phyloP scores from a whole-genome alignment of 192 early-diverging fungal species.

The Paraglomus brasilianum region DNA sequence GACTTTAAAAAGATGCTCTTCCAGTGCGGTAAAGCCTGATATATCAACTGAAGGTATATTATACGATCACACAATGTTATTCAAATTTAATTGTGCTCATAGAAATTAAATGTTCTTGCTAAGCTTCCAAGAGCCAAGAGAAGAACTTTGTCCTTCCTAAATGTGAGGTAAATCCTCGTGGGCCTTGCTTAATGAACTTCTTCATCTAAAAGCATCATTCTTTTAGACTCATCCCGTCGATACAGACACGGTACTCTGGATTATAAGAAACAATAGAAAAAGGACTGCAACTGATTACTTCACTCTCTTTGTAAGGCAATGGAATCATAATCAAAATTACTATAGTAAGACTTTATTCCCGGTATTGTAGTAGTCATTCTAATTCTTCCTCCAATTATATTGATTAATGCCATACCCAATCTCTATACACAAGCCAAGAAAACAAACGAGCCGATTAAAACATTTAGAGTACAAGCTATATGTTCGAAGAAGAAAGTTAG shows the following conservation, averaged over 20 bases:
- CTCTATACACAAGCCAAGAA: constrained; percentile 7
- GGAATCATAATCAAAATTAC: constrained; percentile 2
- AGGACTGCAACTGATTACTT: neutral
- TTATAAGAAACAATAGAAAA: neutral
- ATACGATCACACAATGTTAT: too few species aligned
- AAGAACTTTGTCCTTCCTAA: too few species aligned
- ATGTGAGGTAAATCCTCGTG: too few species aligned
- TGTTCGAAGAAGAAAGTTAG: constrained; percentile 13
- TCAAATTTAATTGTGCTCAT: too few species aligned
- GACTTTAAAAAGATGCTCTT: too few species aligned
- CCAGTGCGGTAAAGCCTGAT: too few species aligned
- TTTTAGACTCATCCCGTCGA: constrained; percentile 1
- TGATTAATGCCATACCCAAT: neutral
- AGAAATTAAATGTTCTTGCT: too few species aligned
- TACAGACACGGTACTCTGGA: neutral
- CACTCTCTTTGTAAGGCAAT: neutral
- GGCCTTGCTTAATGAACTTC: too few species aligned
- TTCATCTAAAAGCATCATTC: neutral
- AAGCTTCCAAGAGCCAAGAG: too few species aligned
- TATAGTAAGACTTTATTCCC: constrained; percentile 8
- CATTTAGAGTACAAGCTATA: constrained; percentile 9
- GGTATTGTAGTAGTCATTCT: neutral
- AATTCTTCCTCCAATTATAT: neutral
- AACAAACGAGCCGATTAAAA: constrained; percentile 3
- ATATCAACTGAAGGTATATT: too few species aligned